Base-by-base conservation (phyloP, 2,329 filamentous ascomycete species). In the Fusarium verticillioides region DNA sequence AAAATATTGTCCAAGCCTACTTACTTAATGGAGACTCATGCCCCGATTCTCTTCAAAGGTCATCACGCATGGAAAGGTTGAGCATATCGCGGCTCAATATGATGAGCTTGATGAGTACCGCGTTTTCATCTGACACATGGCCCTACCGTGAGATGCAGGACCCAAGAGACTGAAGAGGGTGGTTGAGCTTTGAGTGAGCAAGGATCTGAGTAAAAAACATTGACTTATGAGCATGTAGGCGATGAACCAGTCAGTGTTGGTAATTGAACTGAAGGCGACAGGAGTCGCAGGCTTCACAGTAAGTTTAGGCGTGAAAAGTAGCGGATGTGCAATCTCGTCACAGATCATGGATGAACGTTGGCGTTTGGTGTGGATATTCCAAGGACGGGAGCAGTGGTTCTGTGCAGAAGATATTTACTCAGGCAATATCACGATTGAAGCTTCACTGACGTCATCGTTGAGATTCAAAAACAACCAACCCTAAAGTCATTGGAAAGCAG, bases 341-440 rank as follows among this genome's bases (percentile, higher is more conserved):
- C 8, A 1, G 28, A 12, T 49, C 7, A 50, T 13, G 4, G 8
- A 34, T 9, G 21, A 16, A 18, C 4, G 2, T 13, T 34, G 15
- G 21, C 1, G 12, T 23, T 32, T 23, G 1, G 3, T n/a, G 15
- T 32, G 7, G 15, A 18, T 3, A 49, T 16, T 4, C 5, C 2
- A 2, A n/a, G 16, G 21, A 23, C 9, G 11, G 8, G 1, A 34
- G 8, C 15, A 32, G 10, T 30, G 4, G 16, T 47, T 1, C 4
- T 47, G 19, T 30, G 13, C 4, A 16, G 9, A 30, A 9, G 28
- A 15, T 5, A 46, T 1, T 15, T 4, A 5, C 12, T 32, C 30
- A 32, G 30, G 18, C 9, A 21, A 30, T 16, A 15, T 12, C 28
- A 21, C 23, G 47, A 50, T 3, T 13, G 1, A 32, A 13, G 21